A percentile compares a stretch with the other conserved stretches of the same genome.
These are phyloP conservation scores for barley (Hordeum vulgare) DNA, from an alignment of 176 grass and related monocot genomes.

Conservation along the genomic window MorexV3_pseudomolecules_assembly NC_058523.1:27235443-27235942, in stretches of 20 bases:
- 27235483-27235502: conserved; percentile 24
- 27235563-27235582: conserved; percentile 93
- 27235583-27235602: conserved; percentile 71
- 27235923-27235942: conserved; percentile 64
- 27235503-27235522: conserved; percentile 33
- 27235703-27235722: conserved; percentile 74
- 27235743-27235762: not conserved
- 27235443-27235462: conserved; percentile 30
- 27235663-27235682: not conserved
- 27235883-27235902: conserved; percentile 40
- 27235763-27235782: conserved; percentile 11
- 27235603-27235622: conserved; percentile 91
- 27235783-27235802: conserved; percentile 58
- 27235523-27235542: conserved; percentile 52
- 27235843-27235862: conserved; percentile 94
- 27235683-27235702: conserved; percentile 63
- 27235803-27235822: conserved; percentile 91
- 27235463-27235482: conserved; percentile 3
- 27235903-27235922: conserved; percentile 72
- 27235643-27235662: conserved; percentile 53
- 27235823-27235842: conserved; percentile 89
- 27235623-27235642: conserved; percentile 97
- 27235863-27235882: conserved; percentile 78
- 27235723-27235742: conserved; percentile 33
- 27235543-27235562: conserved; percentile 82